Evolutionary conservation across 2,329 filamentous ascomycete genomes (phyloP), one percentile per base, ranked within the genome.

Genomic region (Fusarium goolgardi): DNA sequence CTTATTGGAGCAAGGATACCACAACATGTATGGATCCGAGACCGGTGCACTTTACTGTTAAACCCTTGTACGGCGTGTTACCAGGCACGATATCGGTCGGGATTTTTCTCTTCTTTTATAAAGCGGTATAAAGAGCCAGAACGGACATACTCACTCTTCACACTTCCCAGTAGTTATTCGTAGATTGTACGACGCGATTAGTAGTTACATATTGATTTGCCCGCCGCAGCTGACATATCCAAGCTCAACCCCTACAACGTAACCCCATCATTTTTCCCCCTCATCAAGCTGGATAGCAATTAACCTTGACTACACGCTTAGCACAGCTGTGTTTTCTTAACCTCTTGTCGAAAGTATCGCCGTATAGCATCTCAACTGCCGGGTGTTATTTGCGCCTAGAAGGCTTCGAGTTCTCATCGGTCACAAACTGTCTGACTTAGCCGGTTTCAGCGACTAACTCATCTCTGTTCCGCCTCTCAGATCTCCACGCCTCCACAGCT

Each of bases 401-500:
- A 39, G 12, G 7, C 20, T 37, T 40, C 31, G n/a, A 39, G 32
- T 49, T 55, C 34, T 23, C 18, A 16, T 16, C 58, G 40, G 43
- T 63, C 32, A 47, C 31, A 27, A 45, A 34, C 32, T 59, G 27
- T 21, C 31, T 39, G 47, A 40, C 34, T 15, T 29, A 13, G 47
- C 31, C 57, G 49, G 53, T 43, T 25, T 23, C 55, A 50, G 23
- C 45, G 25, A 46, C 58, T 39, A 60, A 59, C 46, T 43, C 32
- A 55, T 32, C 49, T 55, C 56, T 62, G 20, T 50, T 66, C 61
- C 45, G 45, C 40, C 39, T 46, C 45, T 23, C 47, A 70, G 47
- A 39, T 67, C 67, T 60, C 67, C 67, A 64, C 58, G 46, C 51
- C 46, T 67, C 67, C 58, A 49, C 53, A 50, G 20, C 47, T 56